Conservation (phyloP, 352 stramenopile genomes). For the Thraustotheca clavata region DNA sequence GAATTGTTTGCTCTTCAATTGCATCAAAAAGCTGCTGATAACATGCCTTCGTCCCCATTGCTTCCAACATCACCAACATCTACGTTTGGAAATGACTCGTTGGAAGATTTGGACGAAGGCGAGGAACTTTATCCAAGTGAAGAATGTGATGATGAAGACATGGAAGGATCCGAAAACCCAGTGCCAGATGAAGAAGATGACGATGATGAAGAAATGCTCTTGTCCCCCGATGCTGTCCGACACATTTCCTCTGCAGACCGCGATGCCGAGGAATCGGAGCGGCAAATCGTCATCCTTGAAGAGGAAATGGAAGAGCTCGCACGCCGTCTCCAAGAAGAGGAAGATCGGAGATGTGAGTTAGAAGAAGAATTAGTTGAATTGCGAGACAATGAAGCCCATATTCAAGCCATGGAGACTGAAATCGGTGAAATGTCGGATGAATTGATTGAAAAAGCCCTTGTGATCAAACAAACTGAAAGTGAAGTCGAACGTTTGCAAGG, state of each 20-base stretch:
- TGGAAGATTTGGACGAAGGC: neutral
- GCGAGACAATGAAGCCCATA: slow-evolving; percentile 46
- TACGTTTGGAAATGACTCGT: neutral
- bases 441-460: slow-evolving; percentile 62
- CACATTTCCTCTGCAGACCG: slow-evolving; percentile 11
- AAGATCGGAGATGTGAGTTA: slow-evolving; percentile 38
- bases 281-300: slow-evolving; percentile 22
- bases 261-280: slow-evolving; percentile 19
- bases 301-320: slow-evolving; percentile 59
- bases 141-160: slow-evolving; percentile 29
- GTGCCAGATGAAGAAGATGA: slow-evolving; percentile 24
- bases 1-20: slow-evolving; percentile 52
- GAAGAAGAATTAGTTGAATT: slow-evolving; percentile 52
- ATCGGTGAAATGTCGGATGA: slow-evolving; percentile 74
- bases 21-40: slow-evolving; percentile 48
- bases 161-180: slow-evolving; percentile 26
- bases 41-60: slow-evolving; percentile 27
- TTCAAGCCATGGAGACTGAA: slow-evolving; percentile 64
- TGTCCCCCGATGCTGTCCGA: slow-evolving; percentile 30
- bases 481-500: neutral
- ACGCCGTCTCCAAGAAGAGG: slow-evolving; percentile 52
- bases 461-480: slow-evolving; percentile 32
- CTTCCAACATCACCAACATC: neutral
- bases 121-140: slow-evolving; percentile 14
- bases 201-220: slow-evolving; percentile 21